phyloP scores from a whole-genome alignment of 2,329 filamentous ascomycete genomes.

The Colletotrichum graminicola region DNA sequence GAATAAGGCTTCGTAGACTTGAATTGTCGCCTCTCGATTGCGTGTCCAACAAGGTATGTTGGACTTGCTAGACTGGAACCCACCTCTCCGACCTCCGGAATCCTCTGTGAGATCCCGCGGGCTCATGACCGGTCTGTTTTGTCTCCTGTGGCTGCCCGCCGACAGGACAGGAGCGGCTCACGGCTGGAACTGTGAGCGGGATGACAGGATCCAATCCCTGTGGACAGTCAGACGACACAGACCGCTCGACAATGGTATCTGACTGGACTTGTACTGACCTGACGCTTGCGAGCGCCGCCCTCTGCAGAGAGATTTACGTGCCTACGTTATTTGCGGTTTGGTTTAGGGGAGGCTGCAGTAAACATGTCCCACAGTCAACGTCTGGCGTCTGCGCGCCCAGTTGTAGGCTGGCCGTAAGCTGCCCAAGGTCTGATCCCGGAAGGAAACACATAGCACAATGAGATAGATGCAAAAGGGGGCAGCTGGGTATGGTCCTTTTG shows the following conservation, averaged over 20 bases:
- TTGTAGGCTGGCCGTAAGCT: not conserved
- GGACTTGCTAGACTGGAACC: not conserved
- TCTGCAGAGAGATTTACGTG: not conserved
- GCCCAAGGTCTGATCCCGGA: too few relatives aligned
- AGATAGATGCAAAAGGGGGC: not conserved
- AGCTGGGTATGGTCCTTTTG: not conserved
- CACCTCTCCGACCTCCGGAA: not conserved
- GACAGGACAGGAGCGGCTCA: conserved; percentile 11
- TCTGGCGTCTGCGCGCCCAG: conserved; percentile 2
- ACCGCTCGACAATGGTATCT: conserved; percentile 12
- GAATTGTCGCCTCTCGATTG: not conserved
- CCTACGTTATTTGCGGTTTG: not conserved
- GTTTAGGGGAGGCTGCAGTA: not conserved
- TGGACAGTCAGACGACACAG: conserved; percentile 15
- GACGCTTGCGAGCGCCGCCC: not conserved
- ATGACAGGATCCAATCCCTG: conserved; percentile 37
- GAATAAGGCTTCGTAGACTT: not conserved
- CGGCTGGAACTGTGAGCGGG: not conserved
- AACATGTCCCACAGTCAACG: not conserved
- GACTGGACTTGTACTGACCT: conserved; percentile 1
- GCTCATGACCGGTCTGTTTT: too few relatives aligned
- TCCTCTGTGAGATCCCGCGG: not conserved
- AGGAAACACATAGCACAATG: not conserved
- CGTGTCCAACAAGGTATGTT: not conserved
- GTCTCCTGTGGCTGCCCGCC: conserved; percentile 12